phyloP scores from a whole-genome alignment of 495 filamentous ascomycete species.

The Geopyxis carbonaria region DNA sequence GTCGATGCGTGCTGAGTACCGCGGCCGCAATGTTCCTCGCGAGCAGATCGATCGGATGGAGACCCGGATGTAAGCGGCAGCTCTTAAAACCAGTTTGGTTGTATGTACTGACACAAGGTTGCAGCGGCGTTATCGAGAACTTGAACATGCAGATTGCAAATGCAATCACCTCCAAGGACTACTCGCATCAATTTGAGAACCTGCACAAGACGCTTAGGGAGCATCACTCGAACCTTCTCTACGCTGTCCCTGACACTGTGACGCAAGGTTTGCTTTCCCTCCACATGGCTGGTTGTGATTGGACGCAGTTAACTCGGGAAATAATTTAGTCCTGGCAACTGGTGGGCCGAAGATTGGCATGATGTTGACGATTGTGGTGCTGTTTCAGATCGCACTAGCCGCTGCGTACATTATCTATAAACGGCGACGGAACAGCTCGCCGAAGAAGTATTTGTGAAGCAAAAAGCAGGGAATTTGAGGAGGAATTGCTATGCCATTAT shows the following conservation, averaged over 20 bases:
- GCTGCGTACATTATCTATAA: slow-evolving; percentile 67
- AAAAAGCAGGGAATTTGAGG: neutral
- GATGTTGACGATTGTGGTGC: slow-evolving; percentile 58
- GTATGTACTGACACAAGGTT: slow-evolving; percentile 16
- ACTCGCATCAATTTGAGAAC: slow-evolving; percentile 48
- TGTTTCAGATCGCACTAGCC: slow-evolving; percentile 54
- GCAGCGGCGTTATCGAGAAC: slow-evolving; percentile 38
- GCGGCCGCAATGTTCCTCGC: slow-evolving; percentile 31
- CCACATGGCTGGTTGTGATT: slow-evolving; percentile 1
- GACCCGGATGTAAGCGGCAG: slow-evolving; percentile 27
- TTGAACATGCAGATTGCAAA: slow-evolving; percentile 38
- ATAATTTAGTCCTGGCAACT: slow-evolving; percentile 37
- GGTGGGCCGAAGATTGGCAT: slow-evolving; percentile 49
- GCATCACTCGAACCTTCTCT: slow-evolving; percentile 37
- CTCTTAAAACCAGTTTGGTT: too few relatives aligned
- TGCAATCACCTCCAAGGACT: slow-evolving; percentile 56
- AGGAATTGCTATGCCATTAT: too few relatives aligned
- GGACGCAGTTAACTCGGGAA: neutral
- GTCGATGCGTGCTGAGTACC: slow-evolving; percentile 41
- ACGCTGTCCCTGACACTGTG: slow-evolving; percentile 19
- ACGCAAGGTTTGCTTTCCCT: slow-evolving; percentile 18
- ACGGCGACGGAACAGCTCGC: slow-evolving; percentile 49
- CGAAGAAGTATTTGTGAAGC: slow-evolving; percentile 80
- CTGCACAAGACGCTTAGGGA: slow-evolving; percentile 56
- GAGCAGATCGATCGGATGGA: slow-evolving; percentile 40